A percentile compares a stretch with the other conserved stretches of the same genome.
Evolutionary conservation across 2,329 filamentous ascomycete genomes (phyloP).

Genomic region (Botrytis squamosa): DNA sequence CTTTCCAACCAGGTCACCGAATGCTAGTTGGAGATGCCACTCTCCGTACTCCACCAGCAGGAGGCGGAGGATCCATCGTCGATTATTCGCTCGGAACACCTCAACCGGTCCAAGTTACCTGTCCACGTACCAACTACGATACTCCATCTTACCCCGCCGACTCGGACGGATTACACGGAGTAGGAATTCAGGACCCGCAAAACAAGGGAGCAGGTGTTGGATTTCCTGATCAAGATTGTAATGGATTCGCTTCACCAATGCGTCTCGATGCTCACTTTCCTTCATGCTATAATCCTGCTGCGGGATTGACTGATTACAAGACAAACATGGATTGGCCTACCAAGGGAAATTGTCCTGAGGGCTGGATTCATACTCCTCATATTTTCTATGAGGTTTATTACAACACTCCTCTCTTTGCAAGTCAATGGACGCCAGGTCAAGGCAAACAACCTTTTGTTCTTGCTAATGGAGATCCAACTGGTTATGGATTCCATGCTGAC

Average conservation of each 20-base stretch:
- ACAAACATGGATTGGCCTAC: slow-evolving; percentile 75
- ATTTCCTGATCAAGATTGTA: slow-evolving; percentile 71
- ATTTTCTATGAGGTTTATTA: slow-evolving; percentile 88
- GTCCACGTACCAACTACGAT: slow-evolving; percentile 49
- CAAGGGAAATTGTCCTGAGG: slow-evolving; percentile 69
- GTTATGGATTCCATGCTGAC: slow-evolving; percentile 75
- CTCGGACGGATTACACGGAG: slow-evolving; percentile 54
- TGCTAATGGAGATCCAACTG: slow-evolving; percentile 73
- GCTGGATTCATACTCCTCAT: slow-evolving; percentile 67
- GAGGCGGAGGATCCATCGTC: slow-evolving; percentile 50
- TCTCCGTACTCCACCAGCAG: slow-evolving; percentile 61
- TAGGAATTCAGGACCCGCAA: slow-evolving; percentile 53
- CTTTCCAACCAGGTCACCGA: slow-evolving; percentile 74
- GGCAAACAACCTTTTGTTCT: slow-evolving; percentile 69
- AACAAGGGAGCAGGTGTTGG: slow-evolving; percentile 58
- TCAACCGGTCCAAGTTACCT: slow-evolving; percentile 59
- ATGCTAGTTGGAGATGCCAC: slow-evolving; percentile 75
- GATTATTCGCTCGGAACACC: slow-evolving; percentile 53
- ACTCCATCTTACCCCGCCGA: slow-evolving; percentile 51
- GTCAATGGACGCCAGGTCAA: slow-evolving; percentile 61
- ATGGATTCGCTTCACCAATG: slow-evolving; percentile 61
- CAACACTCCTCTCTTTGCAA: slow-evolving; percentile 65
- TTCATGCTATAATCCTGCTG: slow-evolving; percentile 81
- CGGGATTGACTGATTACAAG: slow-evolving; percentile 50
- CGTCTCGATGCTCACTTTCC: slow-evolving; percentile 85